Percentiles rank a stretch among this genome's conserved stretches.
phyloP scores from a whole-genome alignment of 1,139 yeast species.

The Debaryomyces robertsiae region DNA sequence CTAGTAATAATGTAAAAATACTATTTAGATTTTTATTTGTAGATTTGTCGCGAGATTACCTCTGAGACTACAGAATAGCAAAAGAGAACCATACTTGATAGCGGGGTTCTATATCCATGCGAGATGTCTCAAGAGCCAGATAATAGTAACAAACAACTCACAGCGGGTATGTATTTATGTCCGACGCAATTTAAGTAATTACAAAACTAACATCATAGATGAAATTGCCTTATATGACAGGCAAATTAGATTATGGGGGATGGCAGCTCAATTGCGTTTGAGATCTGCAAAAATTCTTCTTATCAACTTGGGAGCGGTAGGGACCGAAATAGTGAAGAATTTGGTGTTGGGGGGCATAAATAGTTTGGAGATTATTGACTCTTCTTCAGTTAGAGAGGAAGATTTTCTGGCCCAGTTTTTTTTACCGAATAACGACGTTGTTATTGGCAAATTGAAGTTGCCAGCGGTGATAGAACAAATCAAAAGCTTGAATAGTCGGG shows the following conservation, averaged over 20 bases:
- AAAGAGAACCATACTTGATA: too few relatives aligned
- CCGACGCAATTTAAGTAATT: neutral
- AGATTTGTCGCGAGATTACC: neutral
- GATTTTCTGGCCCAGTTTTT: conserved; percentile 84
- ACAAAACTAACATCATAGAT: conserved; percentile 38
- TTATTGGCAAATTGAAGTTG: conserved; percentile 54
- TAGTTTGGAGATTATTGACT: conserved; percentile 69
- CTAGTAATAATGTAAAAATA: conserved; percentile 9
- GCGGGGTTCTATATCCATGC: too few relatives aligned
- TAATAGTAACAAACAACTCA: conserved; percentile 12
- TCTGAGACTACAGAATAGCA: neutral
- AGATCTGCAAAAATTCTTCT: conserved; percentile 72
- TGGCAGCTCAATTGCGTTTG: conserved; percentile 85
- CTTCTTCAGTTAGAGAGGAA: conserved; percentile 52
- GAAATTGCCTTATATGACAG: conserved; percentile 93
- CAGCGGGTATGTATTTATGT: conserved; percentile 16
- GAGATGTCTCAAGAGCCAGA: conserved; percentile 3
- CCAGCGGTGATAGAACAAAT: conserved; percentile 58
- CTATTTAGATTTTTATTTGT: conserved; percentile 1
- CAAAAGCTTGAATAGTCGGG: conserved; percentile 78
- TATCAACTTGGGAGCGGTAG: conserved; percentile 69
- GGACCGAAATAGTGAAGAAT: conserved; percentile 81
- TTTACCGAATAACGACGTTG: conserved; percentile 52
- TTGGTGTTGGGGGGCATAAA: conserved; percentile 89
- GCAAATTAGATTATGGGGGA: conserved; percentile 95